phyloP scores from a whole-genome alignment of 1,139 yeast genomes.

The Protomyces inouyei region DNA sequence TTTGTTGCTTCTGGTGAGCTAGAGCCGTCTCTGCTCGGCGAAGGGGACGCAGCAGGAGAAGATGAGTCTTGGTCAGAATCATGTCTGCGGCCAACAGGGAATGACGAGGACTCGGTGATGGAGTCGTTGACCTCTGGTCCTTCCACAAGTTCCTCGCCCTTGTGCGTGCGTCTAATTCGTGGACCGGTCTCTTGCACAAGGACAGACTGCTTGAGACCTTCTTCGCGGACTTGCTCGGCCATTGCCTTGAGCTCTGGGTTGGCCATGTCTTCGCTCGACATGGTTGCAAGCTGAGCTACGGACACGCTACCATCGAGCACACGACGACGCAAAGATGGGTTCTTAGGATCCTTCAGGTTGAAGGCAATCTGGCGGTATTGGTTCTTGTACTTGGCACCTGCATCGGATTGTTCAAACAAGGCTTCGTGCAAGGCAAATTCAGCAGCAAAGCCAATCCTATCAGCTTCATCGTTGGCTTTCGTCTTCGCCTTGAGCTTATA shows the following conservation, averaged over 20 bases:
- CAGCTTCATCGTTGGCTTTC: slow-evolving; percentile 43
- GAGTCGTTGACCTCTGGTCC: slow-evolving; percentile 18
- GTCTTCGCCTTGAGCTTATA: slow-evolving; percentile 41
- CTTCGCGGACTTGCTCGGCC: slow-evolving; percentile 67
- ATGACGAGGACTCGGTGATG: not conserved
- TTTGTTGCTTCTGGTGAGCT: not conserved
- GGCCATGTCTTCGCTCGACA: slow-evolving; percentile 60
- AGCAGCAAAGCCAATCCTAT: slow-evolving; percentile 42
- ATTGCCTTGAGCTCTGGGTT: slow-evolving; percentile 68
- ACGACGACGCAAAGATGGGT: slow-evolving; percentile 46
- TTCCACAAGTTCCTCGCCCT: slow-evolving; percentile 79
- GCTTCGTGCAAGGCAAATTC: slow-evolving; percentile 44
- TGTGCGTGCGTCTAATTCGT: slow-evolving; percentile 70
- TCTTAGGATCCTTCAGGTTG: slow-evolving; percentile 53
- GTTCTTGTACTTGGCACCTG: slow-evolving; percentile 41
- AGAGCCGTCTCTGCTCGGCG: not conserved
- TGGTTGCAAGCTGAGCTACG: slow-evolving; percentile 51
- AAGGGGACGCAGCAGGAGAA: not conserved
- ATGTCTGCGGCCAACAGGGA: not conserved
- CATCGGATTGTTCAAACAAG: slow-evolving; percentile 39
- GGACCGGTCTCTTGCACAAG: slow-evolving; percentile 51
- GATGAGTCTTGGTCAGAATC: not conserved
- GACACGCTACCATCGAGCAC: slow-evolving; percentile 49
- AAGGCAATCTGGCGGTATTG: slow-evolving; percentile 53
- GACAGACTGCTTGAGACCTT: slow-evolving; percentile 60